Percentiles rank a stretch among this genome's conserved stretches.
phyloP scores from a whole-genome alignment of 1,139 yeast genomes.

The Geotrichum reessii region DNA sequence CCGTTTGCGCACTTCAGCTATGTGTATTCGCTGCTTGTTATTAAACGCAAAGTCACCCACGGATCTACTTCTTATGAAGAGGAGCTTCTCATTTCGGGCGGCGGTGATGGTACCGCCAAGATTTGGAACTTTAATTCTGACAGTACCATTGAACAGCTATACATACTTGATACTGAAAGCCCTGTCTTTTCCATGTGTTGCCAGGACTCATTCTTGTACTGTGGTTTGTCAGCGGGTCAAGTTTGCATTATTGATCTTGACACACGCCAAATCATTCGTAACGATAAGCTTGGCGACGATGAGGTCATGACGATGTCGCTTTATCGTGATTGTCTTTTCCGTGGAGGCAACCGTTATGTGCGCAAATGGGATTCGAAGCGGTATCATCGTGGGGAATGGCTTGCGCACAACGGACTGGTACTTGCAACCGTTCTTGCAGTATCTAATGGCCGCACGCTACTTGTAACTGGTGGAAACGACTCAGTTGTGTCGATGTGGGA shows the following conservation, averaged over 20 bases:
- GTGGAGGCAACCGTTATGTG: slow-evolving; percentile 40
- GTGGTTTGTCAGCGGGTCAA: slow-evolving; percentile 68
- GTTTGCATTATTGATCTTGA: slow-evolving; percentile 80
- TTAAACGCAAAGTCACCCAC: slow-evolving; percentile 14
- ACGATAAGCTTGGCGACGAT: slow-evolving; percentile 37
- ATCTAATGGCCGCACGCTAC: slow-evolving; percentile 24
- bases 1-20: slow-evolving; percentile 90
- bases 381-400: slow-evolving; percentile 32
- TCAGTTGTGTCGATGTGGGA: slow-evolving; percentile 58
- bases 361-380: slow-evolving; percentile 32
- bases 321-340: slow-evolving; percentile 46
- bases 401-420: slow-evolving; percentile 34
- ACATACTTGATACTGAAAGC: slow-evolving; percentile 58
- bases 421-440: slow-evolving; percentile 28
- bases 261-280: slow-evolving; percentile 62
- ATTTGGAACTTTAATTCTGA: slow-evolving; percentile 52
- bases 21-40: slow-evolving; percentile 61
- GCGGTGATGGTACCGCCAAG: slow-evolving; percentile 84
- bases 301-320: slow-evolving; percentile 53
- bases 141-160: slow-evolving; percentile 30
- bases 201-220: slow-evolving; percentile 62
- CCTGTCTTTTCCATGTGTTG: slow-evolving; percentile 64
- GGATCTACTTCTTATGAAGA: slow-evolving; percentile 22
- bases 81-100: slow-evolving; percentile 57
- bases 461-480: slow-evolving; percentile 58